Conservation (phyloP, 139 green algal species). For the Zygnema cylindricum region DNA sequence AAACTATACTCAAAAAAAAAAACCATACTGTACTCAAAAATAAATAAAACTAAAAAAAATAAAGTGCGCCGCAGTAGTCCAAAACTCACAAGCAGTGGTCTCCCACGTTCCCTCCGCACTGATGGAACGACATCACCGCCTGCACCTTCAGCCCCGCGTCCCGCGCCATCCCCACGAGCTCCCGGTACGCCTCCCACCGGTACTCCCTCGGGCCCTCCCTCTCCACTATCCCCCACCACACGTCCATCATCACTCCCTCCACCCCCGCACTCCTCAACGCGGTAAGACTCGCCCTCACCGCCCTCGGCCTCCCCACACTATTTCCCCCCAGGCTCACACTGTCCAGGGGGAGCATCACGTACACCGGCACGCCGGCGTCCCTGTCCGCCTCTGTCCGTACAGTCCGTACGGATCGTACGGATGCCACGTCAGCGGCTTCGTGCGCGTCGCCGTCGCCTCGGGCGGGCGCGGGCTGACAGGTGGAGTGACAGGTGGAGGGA, state of each 20-base stretch:
- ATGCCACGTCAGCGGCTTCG: not conserved
- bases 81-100: conserved; percentile 59
- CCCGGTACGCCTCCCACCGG: conserved; percentile 66
- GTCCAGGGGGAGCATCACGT: conserved; percentile 98
- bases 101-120: conserved; percentile 71
- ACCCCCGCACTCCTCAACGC: conserved; percentile 65
- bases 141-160: conserved; percentile 80
- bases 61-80: not conserved
- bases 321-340: conserved; percentile 74
- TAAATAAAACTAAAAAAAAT: too few species aligned
- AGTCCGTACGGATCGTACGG: not conserved
- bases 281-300: conserved; percentile 57
- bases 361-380: conserved; percentile 78
- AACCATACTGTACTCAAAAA: too few species aligned
- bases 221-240: conserved; percentile 86
- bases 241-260: conserved; percentile 72
- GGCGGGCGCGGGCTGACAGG: not conserved
- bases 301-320: conserved; percentile 49
- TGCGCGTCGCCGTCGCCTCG: too few species aligned
- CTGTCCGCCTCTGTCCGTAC: not conserved
- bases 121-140: conserved; percentile 72
- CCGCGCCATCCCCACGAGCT: conserved; percentile 71
- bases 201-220: conserved; percentile 70
- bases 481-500: too few species aligned
- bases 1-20: too few species aligned